Conservation (phyloP, 306 rosid species). For the Begonia peltatifolia region DNA sequence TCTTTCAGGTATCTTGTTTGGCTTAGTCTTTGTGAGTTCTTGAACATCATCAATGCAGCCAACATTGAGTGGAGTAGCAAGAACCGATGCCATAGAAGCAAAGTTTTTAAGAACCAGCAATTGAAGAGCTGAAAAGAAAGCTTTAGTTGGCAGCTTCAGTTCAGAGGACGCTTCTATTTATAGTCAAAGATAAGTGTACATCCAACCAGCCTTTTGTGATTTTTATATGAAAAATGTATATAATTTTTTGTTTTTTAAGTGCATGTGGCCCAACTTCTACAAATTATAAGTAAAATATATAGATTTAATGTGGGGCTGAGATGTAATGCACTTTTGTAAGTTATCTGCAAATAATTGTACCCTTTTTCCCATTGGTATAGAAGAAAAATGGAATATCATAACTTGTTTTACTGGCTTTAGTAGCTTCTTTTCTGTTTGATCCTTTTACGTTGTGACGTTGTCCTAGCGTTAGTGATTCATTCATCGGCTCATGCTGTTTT, state of each 20-base stretch:
- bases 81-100: conserved; percentile 57
- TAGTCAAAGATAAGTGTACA: conserved; percentile 21
- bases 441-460: no score
- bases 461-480: no score
- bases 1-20: conserved; percentile 64
- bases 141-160: conserved; percentile 9
- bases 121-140: neutral
- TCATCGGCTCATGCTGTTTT: no score
- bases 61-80: conserved; percentile 34
- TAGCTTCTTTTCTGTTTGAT: no score
- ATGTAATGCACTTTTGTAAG: neutral
- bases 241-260: no score
- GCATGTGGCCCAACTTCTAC: no score
- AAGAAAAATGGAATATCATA: no score
- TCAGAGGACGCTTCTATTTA: conserved; percentile 26
- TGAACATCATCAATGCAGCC: conserved; percentile 93
- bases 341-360: no score
- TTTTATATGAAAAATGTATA: neutral
- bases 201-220: neutral
- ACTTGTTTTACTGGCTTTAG: no score
- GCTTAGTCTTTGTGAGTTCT: conserved; percentile 62
- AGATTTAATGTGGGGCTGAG: neutral
- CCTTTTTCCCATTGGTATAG: no score
- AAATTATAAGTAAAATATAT: neutral
- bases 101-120: conserved; percentile 2